These are phyloP conservation scores for Cordyceps javanica DNA, from an alignment of 2,329 filamentous ascomycete species.

Conservation along the genomic window DNA sequence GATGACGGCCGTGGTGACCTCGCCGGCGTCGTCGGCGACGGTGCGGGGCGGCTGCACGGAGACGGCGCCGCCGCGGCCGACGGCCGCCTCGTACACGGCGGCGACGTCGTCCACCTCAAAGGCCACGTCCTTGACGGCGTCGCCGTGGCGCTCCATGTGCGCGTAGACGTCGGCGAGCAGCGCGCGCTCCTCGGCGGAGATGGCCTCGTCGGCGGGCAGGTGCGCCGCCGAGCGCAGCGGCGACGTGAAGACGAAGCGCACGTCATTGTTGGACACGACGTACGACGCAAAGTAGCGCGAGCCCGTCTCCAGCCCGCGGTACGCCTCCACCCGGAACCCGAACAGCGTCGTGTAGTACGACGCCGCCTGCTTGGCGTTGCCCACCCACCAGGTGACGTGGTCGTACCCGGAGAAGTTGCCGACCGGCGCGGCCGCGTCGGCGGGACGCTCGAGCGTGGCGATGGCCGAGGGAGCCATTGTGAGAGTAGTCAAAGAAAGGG, in stretches of 20 bases:
- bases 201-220: slow-evolving; percentile 53
- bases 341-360: slow-evolving; percentile 83
- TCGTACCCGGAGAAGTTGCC: slow-evolving; percentile 76
- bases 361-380: slow-evolving; percentile 93
- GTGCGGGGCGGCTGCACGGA: slow-evolving; percentile 56
- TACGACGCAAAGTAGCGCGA: slow-evolving; percentile 76
- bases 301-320: slow-evolving; percentile 83
- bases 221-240: slow-evolving; percentile 60
- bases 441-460: slow-evolving; percentile 39
- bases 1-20: slow-evolving; percentile 71
- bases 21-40: slow-evolving; percentile 53
- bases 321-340: slow-evolving; percentile 77
- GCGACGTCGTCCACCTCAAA: slow-evolving; percentile 90
- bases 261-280: slow-evolving; percentile 69
- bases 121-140: slow-evolving; percentile 90
- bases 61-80: slow-evolving; percentile 56
- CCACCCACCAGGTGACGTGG: slow-evolving; percentile 92
- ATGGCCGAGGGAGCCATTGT: slow-evolving; percentile 56
- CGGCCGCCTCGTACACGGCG: slow-evolving; percentile 69
- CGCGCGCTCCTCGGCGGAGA: slow-evolving; percentile 55
- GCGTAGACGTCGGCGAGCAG: slow-evolving; percentile 69
- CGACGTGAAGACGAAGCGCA: slow-evolving; percentile 79
- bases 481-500: too few species aligned
- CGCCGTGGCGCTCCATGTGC: slow-evolving; percentile 82
- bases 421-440: slow-evolving; percentile 45